Evolutionary conservation across 2,329 filamentous ascomycete species (phyloP), one percentile per base, ranked within the genome.

Genomic region (Trichoderma sp.): DNA sequence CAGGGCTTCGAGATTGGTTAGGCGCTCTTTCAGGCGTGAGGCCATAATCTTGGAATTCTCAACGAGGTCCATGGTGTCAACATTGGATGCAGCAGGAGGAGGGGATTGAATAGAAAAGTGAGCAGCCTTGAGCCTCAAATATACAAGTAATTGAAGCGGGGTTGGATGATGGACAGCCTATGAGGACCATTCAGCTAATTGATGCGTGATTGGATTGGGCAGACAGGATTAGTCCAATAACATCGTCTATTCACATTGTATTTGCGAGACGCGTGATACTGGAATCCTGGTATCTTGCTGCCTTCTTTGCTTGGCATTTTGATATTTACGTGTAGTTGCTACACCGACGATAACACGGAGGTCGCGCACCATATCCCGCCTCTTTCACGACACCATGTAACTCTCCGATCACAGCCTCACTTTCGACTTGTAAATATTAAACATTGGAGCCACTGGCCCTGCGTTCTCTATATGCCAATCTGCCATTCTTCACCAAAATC

Each of bases 11-110:
- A n/a, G 39, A n/a, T 43, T 1, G 1, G 3, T 4, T 43, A 43
- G 0, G 0, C 7, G 39, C 39, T 43, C 39, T 1, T 9, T 43
- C 7, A 43, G 4, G 39, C 4, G 3, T 0, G 7, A 9, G 15
- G 3, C 3, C 7, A n/a, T 43, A 2, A 43, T 43, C 15, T 43
- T 43, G 39, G 15, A 43, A 12, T 1, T 21, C 3, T 3, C 8
- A 18, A 32, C 21, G 9, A 11, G 2, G 28, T 18, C 18, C 8
- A 58, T 32, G 3, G 28, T 3, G 3, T n/a, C 9, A 6, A 12
- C 0, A 1, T n/a, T 21, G 9, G 32, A 2, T 30, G 30, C 7
- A 11, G 30, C 30, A 32, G 2, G 30, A 34, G 11, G 32, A 34
- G 9, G 32, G 32, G 32, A 1, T 18, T 14, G 15, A 14, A 43